A percentile compares a stretch with the other conserved stretches of the same genome.
Evolutionary conservation across 1,284 basidiomycete genomes (phyloP).

Genomic region (Ustilago sp.): DNA sequence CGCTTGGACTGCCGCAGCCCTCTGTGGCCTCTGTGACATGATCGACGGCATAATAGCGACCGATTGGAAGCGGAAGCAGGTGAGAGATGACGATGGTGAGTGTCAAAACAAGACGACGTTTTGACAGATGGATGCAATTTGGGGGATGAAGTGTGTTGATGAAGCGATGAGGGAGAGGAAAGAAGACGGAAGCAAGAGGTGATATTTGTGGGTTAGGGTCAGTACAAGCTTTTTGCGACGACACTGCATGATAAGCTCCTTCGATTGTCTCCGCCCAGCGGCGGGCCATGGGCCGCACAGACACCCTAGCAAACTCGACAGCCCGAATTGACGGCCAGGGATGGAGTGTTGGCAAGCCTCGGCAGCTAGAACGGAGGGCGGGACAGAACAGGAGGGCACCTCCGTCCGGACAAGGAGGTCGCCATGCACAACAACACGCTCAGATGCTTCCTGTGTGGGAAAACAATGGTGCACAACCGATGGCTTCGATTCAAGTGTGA

Average conservation of each 20-base stretch:
- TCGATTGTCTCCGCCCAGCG: background rate
- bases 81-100: background rate
- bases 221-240: background rate
- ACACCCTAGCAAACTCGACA: background rate
- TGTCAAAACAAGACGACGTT: background rate
- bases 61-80: background rate
- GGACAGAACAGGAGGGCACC: background rate
- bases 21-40: slow-evolving; percentile 39
- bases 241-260: slow-evolving; percentile 6
- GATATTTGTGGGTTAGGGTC: slow-evolving; percentile 15
- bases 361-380: background rate
- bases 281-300: slow-evolving; percentile 5
- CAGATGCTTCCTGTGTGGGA: slow-evolving; percentile 22
- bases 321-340: background rate
- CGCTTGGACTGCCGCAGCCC: slow-evolving; percentile 45
- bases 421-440: slow-evolving; percentile 9
- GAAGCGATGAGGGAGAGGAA: background rate
- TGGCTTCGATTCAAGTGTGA: slow-evolving; percentile 10
- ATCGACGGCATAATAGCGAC: background rate
- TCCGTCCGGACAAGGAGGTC: slow-evolving; percentile 4
- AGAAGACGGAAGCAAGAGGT: background rate
- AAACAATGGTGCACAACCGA: slow-evolving; percentile 23
- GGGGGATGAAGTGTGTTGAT: background rate
- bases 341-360: background rate
- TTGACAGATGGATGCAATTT: background rate